Evolutionary conservation across 495 filamentous ascomycete species (phyloP), one percentile per base, ranked within the genome.

Genomic region (Pyronema omphalodes): DNA sequence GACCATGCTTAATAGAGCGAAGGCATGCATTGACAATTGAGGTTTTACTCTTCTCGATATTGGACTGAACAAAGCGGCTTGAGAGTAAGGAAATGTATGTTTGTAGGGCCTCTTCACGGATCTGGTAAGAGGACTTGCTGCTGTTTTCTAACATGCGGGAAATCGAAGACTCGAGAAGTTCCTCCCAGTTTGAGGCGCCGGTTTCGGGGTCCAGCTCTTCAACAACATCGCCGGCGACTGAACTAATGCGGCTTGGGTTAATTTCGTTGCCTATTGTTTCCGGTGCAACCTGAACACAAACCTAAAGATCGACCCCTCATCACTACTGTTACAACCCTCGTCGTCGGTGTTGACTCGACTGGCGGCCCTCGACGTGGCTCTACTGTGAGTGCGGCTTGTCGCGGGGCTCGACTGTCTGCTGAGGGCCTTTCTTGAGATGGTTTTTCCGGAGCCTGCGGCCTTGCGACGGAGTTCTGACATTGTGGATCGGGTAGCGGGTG

Each of bases 341-440:
- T 96, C 89, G 55, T 95, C 88, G 1, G 84, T 82, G 6, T 68
- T 67, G 36, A 73, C 73, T 57, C 78, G 68, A 59, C 77, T 82
- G 0, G 65, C 65, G 14, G 66, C 68, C 29, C 71, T 67, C 11
- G 74, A 74, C 15, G 71, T 63, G 50, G 70, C 69, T 48, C 78
- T 29, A 1, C 84, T 88, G 60, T 67, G 73, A 17, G 69, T 70
- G 45, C 77, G 76, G 3, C 82, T 87, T 3, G 73, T 77, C 23
- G 76, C 72, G 12, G 75, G 73, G 1, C 85, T 84, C 9, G 78
- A 77, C 45, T 79, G 75, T 47, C 77, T 75, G 11, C 83, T 84
- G 48, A 79, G 81, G 6, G 88, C 88, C 70, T 94, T 94, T 64
- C 82, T 80, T 37, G 91, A 95, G 48, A 91, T 74, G 37, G 89